Conservation (phyloP, 805 yeast species). For the Saccharomycopsis microspora region DNA sequence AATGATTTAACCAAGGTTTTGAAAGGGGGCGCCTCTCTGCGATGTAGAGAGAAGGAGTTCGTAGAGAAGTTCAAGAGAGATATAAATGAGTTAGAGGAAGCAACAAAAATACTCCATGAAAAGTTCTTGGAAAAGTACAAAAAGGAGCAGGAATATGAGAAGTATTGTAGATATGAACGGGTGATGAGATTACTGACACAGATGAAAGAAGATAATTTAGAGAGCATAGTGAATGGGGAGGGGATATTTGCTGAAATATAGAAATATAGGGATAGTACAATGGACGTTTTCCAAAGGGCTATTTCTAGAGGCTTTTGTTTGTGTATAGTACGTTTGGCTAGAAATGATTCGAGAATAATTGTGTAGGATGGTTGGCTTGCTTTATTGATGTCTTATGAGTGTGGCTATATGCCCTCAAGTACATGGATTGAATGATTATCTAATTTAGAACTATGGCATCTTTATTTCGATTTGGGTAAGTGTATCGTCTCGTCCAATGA, state of each 20-base stretch:
- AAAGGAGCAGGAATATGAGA: constrained; percentile 10
- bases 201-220: constrained; percentile 11
- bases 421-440: too few relatives aligned
- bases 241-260: not conserved
- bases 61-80: constrained; percentile 12
- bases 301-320: too few relatives aligned
- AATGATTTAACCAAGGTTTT: not conserved
- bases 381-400: too few relatives aligned
- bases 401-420: too few relatives aligned
- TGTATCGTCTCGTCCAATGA: too few relatives aligned
- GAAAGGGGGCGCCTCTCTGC: not conserved
- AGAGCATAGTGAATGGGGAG: constrained; percentile 13
- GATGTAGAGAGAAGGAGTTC: constrained; percentile 6
- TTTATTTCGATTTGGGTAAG: too few relatives aligned
- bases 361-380: too few relatives aligned
- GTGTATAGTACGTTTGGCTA: too few relatives aligned
- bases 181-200: constrained; percentile 2
- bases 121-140: not conserved
- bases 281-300: too few relatives aligned
- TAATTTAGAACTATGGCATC: too few relatives aligned
- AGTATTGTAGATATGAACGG: constrained; percentile 8
- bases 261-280: not conserved
- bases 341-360: too few relatives aligned
- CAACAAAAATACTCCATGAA: constrained; percentile 7
- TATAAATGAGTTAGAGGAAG: constrained; percentile 13